These are phyloP conservation scores for Fusarium sp. DNA, from an alignment of 2,329 filamentous ascomycete genomes.

Conservation along the genomic window DNA sequence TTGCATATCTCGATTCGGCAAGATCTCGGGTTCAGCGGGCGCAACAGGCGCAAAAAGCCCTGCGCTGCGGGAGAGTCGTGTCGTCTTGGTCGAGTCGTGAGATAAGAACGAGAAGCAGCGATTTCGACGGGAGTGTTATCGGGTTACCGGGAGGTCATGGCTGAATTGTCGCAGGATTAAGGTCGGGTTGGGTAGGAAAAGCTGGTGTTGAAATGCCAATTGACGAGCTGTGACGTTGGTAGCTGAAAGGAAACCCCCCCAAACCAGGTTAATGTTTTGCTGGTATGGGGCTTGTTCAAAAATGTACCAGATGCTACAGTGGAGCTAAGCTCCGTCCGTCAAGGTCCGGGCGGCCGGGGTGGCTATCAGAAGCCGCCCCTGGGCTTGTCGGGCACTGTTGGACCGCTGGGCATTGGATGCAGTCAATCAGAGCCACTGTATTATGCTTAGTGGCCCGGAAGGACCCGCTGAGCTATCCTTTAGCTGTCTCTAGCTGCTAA, in stretches of 20 bases:
- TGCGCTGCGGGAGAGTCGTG: conserved; percentile 17
- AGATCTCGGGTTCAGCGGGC: conserved; percentile 30
- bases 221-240: conserved; percentile 44
- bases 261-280: conserved; percentile 34
- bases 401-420: conserved; percentile 17
- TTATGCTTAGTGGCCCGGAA: conserved; percentile 50
- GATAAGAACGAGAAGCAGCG: conserved; percentile 15
- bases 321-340: conserved; percentile 26
- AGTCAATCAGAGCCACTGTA: conserved; percentile 49
- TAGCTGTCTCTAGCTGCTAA: conserved; percentile 19
- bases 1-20: conserved; percentile 53
- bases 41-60: conserved; percentile 31
- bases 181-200: conserved; percentile 26
- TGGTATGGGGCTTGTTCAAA: conserved; percentile 29
- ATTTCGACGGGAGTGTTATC: conserved; percentile 13
- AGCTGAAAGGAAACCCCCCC: conserved; percentile 37
- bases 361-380: conserved; percentile 39
- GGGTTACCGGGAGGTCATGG: conserved; percentile 45
- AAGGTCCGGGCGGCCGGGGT: conserved; percentile 16
- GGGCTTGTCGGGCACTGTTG: conserved; percentile 27
- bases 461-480: conserved; percentile 45
- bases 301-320: conserved; percentile 34
- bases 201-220: conserved; percentile 39
- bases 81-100: conserved; percentile 18
- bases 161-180: conserved; percentile 20